These are phyloP conservation scores for Pyricularia sp. DNA, from an alignment of 2,329 filamentous ascomycete genomes.

Conservation along the genomic window DNA sequence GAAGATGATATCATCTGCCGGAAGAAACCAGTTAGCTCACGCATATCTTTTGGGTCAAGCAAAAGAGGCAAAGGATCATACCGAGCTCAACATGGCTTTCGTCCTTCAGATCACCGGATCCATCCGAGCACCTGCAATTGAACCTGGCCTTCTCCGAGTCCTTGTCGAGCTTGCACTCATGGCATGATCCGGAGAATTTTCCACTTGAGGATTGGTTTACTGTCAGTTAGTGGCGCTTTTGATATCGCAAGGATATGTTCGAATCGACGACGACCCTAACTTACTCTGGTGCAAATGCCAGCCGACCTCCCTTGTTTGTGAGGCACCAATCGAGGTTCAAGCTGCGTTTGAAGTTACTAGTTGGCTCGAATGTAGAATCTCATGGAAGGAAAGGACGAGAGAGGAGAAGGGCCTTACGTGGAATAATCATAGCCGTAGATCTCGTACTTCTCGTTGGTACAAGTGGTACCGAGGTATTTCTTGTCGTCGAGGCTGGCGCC, in stretches of 20 bases:
- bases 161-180: conserved; percentile 7
- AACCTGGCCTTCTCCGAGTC: conserved; percentile 6
- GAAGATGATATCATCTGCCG: not conserved
- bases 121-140: conserved; percentile 12
- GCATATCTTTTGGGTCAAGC: not conserved
- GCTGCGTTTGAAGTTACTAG: conserved; percentile 12
- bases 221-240: not conserved
- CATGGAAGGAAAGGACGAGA: not conserved
- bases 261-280: not conserved
- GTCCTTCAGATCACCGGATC: not conserved
- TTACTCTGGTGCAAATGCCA: conserved; percentile 11
- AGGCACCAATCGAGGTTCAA: conserved; percentile 22
- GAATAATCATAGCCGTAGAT: conserved; percentile 26
- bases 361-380: not conserved
- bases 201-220: conserved; percentile 9
- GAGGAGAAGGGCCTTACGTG: conserved; percentile 13
- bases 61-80: conserved; percentile 5
- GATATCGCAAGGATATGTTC: not conserved
- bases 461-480: not conserved
- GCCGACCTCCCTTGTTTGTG: conserved; percentile 13
- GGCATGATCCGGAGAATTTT: conserved; percentile 12
- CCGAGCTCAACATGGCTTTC: conserved; percentile 13
- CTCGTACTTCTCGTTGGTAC: not conserved
- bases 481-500: not conserved
- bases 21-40: not conserved